Evolutionary conservation across 768 basidiomycete genomes (phyloP).

Genomic region (Scleroderma bovista): DNA sequence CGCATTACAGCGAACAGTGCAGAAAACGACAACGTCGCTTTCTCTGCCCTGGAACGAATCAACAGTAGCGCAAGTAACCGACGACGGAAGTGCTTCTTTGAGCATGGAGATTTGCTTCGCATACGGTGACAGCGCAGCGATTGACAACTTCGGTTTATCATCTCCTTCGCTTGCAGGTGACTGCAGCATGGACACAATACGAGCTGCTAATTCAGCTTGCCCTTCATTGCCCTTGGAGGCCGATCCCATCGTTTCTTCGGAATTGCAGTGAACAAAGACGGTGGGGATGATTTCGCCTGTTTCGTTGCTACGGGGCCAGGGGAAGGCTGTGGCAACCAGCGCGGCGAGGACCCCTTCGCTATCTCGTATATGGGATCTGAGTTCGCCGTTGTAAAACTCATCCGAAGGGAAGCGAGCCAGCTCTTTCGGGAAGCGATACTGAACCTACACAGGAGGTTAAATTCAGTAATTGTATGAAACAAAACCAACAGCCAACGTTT

Average conservation of each 20-base stretch:
- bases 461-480: background rate
- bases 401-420: constrained; percentile 57
- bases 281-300: constrained; percentile 40
- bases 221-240: constrained; percentile 58
- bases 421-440: constrained; percentile 58
- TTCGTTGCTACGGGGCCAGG: constrained; percentile 42
- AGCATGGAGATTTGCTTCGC: constrained; percentile 49
- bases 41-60: constrained; percentile 63
- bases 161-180: background rate
- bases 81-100: constrained; percentile 29
- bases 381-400: constrained; percentile 55
- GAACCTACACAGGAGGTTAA: constrained; percentile 32
- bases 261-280: constrained; percentile 51
- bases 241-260: constrained; percentile 54
- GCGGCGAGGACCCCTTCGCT: constrained; percentile 32
- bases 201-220: constrained; percentile 48
- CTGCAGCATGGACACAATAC: constrained; percentile 40
- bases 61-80: constrained; percentile 18
- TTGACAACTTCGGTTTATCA: background rate
- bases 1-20: constrained; percentile 56
- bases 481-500: constrained; percentile 29
- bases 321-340: constrained; percentile 42
- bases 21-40: constrained; percentile 61
- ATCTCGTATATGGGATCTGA: constrained; percentile 42
- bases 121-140: constrained; percentile 46